These are phyloP conservation scores for Mallotus repandus DNA, from an alignment of 441 rosid genomes.

Conservation along the genomic window DNA sequence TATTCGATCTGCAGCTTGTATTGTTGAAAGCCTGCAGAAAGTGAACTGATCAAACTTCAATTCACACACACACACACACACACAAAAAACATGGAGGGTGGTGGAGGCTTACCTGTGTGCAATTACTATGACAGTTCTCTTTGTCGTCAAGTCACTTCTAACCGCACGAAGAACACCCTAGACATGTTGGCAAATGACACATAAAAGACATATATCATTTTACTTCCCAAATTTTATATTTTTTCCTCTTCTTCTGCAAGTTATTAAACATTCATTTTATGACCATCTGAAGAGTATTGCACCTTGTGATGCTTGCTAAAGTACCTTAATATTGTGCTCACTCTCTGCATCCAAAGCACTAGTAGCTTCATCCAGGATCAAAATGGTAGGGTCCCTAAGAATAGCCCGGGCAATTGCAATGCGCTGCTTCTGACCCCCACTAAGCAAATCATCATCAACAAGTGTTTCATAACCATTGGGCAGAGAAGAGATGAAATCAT, in stretches of 20 bases:
- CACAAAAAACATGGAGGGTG: too few species aligned
- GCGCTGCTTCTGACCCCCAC: constrained; percentile 98
- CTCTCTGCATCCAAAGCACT: constrained; percentile 98
- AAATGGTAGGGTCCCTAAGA: constrained; percentile 84
- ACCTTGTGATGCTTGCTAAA: background rate
- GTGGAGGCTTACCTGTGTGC: constrained; percentile 66
- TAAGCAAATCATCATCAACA: constrained; percentile 93
- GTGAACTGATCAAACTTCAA: constrained; percentile 20
- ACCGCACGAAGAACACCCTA: constrained; percentile 84
- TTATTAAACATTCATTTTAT: background rate
- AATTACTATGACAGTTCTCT: constrained; percentile 81
- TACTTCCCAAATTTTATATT: background rate
- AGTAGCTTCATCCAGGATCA: constrained; percentile 95
- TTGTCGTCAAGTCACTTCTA: constrained; percentile 50
- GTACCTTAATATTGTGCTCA: constrained; percentile 89
- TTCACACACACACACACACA: background rate
- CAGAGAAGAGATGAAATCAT: constrained; percentile 78
- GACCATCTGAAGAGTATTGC: background rate
- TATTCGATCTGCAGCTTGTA: constrained; percentile 87
- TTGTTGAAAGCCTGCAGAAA: constrained; percentile 74
- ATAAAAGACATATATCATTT: background rate
- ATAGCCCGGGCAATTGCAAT: constrained; percentile 96
- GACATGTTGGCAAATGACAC: constrained; percentile 14
- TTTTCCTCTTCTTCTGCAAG: background rate
- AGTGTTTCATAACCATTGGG: constrained; percentile 86